Conservation (phyloP, 306 rosid species). For the Bauhinia variegata region DNA sequence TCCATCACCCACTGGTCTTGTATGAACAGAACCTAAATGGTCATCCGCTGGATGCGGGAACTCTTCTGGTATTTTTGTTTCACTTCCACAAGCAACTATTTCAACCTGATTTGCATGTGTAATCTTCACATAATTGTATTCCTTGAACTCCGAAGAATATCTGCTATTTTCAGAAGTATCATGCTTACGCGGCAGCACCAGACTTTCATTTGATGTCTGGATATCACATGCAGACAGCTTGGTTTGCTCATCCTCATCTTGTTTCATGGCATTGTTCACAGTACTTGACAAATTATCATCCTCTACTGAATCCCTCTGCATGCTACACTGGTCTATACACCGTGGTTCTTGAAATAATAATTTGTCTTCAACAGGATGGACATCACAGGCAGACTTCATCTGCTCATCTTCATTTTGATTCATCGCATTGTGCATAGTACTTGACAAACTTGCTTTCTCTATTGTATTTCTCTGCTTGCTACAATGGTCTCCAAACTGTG, state of each 20-base stretch:
- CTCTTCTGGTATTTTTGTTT: conserved; percentile 31
- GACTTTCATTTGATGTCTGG: conserved; percentile 37
- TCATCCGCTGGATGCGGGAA: conserved; percentile 28
- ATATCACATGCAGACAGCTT: conserved; percentile 32
- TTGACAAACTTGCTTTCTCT: conserved; percentile 32
- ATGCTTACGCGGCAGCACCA: conserved; percentile 31
- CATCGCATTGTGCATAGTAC: conserved; percentile 14
- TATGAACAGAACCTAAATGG: conserved; percentile 31
- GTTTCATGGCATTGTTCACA: conserved; percentile 21
- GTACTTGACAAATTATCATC: conserved; percentile 33
- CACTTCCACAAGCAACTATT: conserved; percentile 36
- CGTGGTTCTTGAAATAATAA: conserved; percentile 30
- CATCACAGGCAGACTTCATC: too few species aligned
- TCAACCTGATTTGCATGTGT: conserved; percentile 35
- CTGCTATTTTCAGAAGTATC: conserved; percentile 31
- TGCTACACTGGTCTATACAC: conserved; percentile 26
- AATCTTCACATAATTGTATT: conserved; percentile 29
- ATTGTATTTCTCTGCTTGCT: conserved; percentile 11
- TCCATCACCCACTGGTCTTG: conserved; percentile 22
- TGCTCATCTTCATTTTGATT: conserved; percentile 17
- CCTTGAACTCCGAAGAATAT: conserved; percentile 42
- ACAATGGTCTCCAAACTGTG: conserved; percentile 29
- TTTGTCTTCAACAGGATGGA: conserved; percentile 32
- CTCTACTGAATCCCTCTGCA: conserved; percentile 12
- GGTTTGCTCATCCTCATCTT: conserved; percentile 44